Conservation (phyloP, 441 rosid species). For the Erodium moschatum region DNA sequence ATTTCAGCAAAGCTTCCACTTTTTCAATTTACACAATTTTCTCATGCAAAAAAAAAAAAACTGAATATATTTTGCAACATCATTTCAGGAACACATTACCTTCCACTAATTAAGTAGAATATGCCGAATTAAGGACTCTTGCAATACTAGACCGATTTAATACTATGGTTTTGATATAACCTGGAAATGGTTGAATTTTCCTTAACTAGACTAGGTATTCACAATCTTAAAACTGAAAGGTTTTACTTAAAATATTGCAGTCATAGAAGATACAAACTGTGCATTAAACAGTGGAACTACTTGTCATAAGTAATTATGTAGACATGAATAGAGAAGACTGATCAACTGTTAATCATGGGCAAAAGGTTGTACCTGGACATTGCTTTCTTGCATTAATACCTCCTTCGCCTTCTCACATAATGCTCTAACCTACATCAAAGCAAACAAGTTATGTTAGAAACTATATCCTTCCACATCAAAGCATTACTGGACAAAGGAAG, state of each 20-base stretch:
- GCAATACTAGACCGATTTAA: not conserved
- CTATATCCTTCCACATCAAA: not conserved
- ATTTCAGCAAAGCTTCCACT: slow-evolving; percentile 4
- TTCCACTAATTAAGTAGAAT: slow-evolving; percentile 5
- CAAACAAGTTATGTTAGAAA: slow-evolving; percentile 6
- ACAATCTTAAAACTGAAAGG: not conserved
- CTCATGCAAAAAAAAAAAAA: not conserved
- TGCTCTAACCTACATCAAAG: slow-evolving; percentile 41
- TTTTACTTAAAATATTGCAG: not conserved
- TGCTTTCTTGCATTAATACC: slow-evolving; percentile 28
- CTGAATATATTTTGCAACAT: slow-evolving; percentile 7
- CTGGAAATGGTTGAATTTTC: not conserved
- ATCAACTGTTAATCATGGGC: not conserved
- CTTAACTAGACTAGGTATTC: not conserved
- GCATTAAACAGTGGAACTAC: not conserved
- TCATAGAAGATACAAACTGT: not conserved
- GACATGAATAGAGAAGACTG: not conserved
- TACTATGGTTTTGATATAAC: not conserved
- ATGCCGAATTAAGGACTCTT: not conserved
- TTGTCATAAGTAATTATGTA: not conserved
- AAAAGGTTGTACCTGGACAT: slow-evolving; percentile 46
- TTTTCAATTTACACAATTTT: slow-evolving; percentile 5
- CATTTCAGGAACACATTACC: not conserved
- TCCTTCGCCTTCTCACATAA: slow-evolving; percentile 75
- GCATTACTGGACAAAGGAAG: not conserved